Conservation (phyloP, 192 early-diverging fungal species). For the Backusella sp. region DNA sequence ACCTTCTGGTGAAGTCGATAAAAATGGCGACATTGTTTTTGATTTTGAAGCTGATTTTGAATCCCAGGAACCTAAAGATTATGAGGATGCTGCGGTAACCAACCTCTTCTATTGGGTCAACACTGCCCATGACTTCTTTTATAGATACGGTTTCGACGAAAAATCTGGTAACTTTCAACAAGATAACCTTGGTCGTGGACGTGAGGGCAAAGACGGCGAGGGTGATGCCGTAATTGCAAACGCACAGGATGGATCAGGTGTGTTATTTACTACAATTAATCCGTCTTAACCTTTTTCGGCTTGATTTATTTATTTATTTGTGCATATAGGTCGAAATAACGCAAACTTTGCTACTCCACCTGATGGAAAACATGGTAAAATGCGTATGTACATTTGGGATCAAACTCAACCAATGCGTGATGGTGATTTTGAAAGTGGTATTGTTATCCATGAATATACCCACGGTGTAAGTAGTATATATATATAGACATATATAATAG, state of each 20-base stretch:
- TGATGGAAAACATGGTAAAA: slow-evolving; percentile 85
- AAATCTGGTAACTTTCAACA: slow-evolving; percentile 94
- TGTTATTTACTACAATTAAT: slow-evolving; percentile 9
- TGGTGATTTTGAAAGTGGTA: slow-evolving; percentile 89
- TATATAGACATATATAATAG: background rate
- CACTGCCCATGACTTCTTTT: slow-evolving; percentile 85
- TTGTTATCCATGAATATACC: slow-evolving; percentile 91
- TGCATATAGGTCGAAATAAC: slow-evolving; percentile 57
- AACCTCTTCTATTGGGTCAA: slow-evolving; percentile 96
- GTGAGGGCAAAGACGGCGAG: slow-evolving; percentile 15
- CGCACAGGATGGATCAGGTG: slow-evolving; percentile 89
- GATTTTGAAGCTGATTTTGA: slow-evolving; percentile 72
- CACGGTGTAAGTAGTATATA: slow-evolving; percentile 61
- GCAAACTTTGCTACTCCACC: slow-evolving; percentile 97
- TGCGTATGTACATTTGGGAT: slow-evolving; percentile 98
- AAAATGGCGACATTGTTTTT: slow-evolving; percentile 57
- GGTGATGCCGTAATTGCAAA: slow-evolving; percentile 89
- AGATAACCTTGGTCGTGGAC: slow-evolving; percentile 76
- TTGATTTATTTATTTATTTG: background rate
- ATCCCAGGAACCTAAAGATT: slow-evolving; percentile 59
- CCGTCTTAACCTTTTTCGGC: background rate
- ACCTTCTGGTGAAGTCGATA: slow-evolving; percentile 55
- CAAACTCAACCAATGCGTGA: slow-evolving; percentile 69
- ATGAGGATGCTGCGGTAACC: slow-evolving; percentile 76
- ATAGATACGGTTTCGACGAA: slow-evolving; percentile 90